Base-by-base conservation (phyloP, 495 filamentous ascomycete species). In the Hypoxylon fragiforme region DNA sequence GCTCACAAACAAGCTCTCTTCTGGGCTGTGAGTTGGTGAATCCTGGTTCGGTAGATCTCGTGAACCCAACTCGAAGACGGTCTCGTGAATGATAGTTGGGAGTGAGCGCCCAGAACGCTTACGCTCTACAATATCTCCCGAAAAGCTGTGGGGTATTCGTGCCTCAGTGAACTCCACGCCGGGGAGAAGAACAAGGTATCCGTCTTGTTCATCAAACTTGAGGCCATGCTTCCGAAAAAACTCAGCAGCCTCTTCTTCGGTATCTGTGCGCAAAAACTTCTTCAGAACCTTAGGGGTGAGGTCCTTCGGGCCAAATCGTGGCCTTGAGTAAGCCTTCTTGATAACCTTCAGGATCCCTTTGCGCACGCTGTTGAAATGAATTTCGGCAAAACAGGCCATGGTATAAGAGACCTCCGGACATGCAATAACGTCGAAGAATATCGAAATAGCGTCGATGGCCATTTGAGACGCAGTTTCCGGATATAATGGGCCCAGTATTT, bases 321-420 rank as follows among this genome's bases (percentile, higher is more conserved):
- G 83, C 60, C 81, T 81, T 3, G 84, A 81, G 47, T 80, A 79
- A 1, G 81, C 79, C 26, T 67, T 70, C 14, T 78, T 78, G 24
- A 97, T 81, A 1, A 85, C 80, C 48, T 85, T 84, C 36, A 97
- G 77, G 3, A 91, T 85, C 14, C 78, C 83, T 51, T 86, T 85
- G 15, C 94, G 89, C 18, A 97, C 76, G 12, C 83, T 74, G 43
- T 85, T 88, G 71, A 97, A 97, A 57, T 91, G 89, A 12, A 92
- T 85, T 65, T 97, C 92, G 1, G 92, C 91, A 31, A 96, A 86
- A 67, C 92, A 97, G 4, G 88, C 92, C 87, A 95, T 92, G 14
- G 92, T 80, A 69, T 96, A 97, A 0, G 92, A 90, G 1, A 91
- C 82, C 42, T 77, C 70, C 1, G 79, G 78, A 7, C 86, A 85